Conservation (phyloP, 2,329 filamentous ascomycete genomes). For the Ophiocordyceps robertsii region DNA sequence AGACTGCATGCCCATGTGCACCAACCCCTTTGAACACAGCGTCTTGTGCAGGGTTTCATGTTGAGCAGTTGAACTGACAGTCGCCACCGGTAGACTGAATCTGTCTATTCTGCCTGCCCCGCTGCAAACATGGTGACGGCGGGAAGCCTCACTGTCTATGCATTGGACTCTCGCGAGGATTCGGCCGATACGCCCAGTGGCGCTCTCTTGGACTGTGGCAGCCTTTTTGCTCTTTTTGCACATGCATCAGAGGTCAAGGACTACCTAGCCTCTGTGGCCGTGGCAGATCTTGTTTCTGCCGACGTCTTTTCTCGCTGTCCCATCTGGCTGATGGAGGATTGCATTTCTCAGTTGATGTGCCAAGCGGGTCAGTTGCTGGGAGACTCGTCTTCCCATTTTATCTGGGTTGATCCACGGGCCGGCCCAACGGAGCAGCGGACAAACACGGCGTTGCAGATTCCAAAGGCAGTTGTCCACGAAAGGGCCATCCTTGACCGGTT, state of each 20-base stretch:
- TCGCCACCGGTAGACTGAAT: too few species aligned
- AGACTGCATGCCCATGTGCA: too few species aligned
- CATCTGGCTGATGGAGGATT: neutral
- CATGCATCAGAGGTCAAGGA: neutral
- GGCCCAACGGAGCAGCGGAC: neutral
- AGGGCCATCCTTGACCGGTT: neutral
- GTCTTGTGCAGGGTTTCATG: too few species aligned
- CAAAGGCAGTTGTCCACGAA: neutral
- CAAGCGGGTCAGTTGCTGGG: neutral
- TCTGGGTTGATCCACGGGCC: neutral
- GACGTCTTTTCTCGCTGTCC: neutral
- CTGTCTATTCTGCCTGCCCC: too few species aligned
- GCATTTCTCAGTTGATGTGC: neutral
- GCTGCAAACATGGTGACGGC: neutral
- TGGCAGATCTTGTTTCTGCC: neutral
- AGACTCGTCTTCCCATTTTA: neutral
- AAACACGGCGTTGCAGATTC: neutral
- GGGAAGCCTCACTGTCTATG: neutral
- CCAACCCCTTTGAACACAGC: too few species aligned
- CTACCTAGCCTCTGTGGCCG: neutral
- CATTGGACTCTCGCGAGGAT: neutral
- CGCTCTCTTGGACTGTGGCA: neutral
- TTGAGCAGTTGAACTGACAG: too few species aligned
- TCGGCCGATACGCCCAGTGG: neutral
- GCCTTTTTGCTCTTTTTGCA: neutral